Evolutionary conservation across 306 rosid species (phyloP), one percentile per base, ranked within the genome.

Genomic region (Benincasa hispida): DNA sequence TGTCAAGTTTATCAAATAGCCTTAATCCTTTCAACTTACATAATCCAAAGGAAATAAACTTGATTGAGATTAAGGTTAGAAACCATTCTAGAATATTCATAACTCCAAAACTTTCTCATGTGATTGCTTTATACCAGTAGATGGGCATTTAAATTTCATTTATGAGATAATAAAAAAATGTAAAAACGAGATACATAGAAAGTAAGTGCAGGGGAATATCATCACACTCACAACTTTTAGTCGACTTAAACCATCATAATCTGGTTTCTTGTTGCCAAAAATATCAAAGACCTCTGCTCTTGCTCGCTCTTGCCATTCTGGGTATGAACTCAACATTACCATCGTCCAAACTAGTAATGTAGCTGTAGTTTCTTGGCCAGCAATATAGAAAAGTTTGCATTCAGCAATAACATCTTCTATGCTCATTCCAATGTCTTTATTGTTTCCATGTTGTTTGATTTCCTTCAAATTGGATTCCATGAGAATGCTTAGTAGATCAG

Each of bases 331-430:
- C 63, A 87, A 47, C 10, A 86, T 50, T 0, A 87, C 30, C 82
- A 90, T 79, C 5, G 92, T 87, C 90, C 89, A 90, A 55, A 86
- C 80, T 13, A 90, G 84, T 45, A 87, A 53, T 14, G 11, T 72
- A 2, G 91, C 79, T 1, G 90, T 87, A 27, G 94, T 87, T 14
- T 87, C 94, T 55, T 89, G 89, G 12, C 91, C 91, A 25, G 75
- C 75, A 2, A 68, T 5, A 22, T 68, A 68, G 35, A 68, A 68
- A 42, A 68, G 0, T 35, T 86, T 86, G 81, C 89, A 90, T 66
- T 90, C 92, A 9, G 78, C 83, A 0, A 88, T 76, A 5, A 90
- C 84, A 3, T 90, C 90, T 13, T 86, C 48, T 39, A 76, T 50
- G 13, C 50, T 84, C 86, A 89, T 77, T 21, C 91, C 89, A 41